Percentiles rank a stretch among this genome's conserved stretches.
Evolutionary conservation across 2,329 filamentous ascomycete species (phyloP).

Genomic region (Fusarium bulbicola): DNA sequence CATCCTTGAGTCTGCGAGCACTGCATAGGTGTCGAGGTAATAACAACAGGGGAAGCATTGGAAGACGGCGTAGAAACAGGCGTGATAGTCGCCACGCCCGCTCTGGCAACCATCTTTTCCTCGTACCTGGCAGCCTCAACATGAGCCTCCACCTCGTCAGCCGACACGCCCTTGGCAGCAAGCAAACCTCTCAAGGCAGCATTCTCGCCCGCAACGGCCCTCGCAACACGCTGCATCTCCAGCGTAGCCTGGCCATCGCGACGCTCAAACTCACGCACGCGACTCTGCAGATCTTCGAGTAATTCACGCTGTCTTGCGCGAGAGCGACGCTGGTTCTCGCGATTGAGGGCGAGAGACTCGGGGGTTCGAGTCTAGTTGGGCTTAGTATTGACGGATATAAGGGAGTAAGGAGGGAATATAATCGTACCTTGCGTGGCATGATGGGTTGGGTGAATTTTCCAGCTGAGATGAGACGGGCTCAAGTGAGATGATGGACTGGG

Average conservation of each 20-base stretch:
- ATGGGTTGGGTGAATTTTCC: background rate
- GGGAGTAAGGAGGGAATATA: no score
- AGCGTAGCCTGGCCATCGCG: slow-evolving; percentile 54
- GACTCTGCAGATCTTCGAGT: slow-evolving; percentile 53
- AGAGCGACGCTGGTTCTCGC: slow-evolving; percentile 58
- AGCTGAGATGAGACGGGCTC: background rate
- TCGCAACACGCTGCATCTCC: slow-evolving; percentile 59
- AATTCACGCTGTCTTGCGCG: slow-evolving; percentile 56
- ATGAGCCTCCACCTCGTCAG: slow-evolving; percentile 34
- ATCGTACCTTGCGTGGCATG: slow-evolving; percentile 34
- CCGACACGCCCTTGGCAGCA: slow-evolving; percentile 26
- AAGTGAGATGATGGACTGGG: background rate
- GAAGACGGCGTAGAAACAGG: slow-evolving; percentile 16
- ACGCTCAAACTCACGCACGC: slow-evolving; percentile 53
- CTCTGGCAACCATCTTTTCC: background rate
- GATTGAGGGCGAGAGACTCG: slow-evolving; percentile 44
- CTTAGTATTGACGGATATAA: background rate
- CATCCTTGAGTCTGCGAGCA: background rate
- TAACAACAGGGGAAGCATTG: slow-evolving; percentile 7
- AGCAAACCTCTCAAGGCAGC: slow-evolving; percentile 47
- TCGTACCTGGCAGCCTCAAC: slow-evolving; percentile 13
- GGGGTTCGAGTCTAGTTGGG: slow-evolving; percentile 33
- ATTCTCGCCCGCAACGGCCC: slow-evolving; percentile 55
- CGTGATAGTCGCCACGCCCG: background rate
- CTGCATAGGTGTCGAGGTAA: background rate